These are phyloP conservation scores for Gracilaria domingensis DNA, from an alignment of 23 red algal genomes.

Conservation along the genomic window DNA sequence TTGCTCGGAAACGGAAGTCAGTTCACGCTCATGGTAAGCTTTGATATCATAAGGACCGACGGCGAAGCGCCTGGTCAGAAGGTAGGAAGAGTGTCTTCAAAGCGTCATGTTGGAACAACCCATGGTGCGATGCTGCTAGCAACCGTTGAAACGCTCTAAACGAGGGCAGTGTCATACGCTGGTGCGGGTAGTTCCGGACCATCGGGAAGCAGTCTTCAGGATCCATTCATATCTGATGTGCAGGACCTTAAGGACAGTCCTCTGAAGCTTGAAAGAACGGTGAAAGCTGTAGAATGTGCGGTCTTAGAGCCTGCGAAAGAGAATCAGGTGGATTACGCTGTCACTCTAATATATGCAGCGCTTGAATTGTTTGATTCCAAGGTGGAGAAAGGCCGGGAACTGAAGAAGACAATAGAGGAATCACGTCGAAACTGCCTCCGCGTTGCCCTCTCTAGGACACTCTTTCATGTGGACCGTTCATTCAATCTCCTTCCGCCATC, in stretches of 20 bases:
- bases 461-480: constrained; percentile 65
- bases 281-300: constrained; percentile 46
- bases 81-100: constrained; percentile 9
- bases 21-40: constrained; percentile 40
- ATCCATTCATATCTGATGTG: constrained; percentile 9
- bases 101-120: constrained; percentile 34
- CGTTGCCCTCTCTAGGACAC: constrained; percentile 45
- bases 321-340: constrained; percentile 50
- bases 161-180: constrained; percentile 28
- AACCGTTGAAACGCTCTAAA: constrained; percentile 35
- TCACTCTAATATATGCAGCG: constrained; percentile 41
- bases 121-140: constrained; percentile 30
- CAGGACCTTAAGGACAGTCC: constrained; percentile 30
- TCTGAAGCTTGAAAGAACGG: constrained; percentile 7
- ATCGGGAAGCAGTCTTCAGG: constrained; percentile 22
- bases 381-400: not conserved
- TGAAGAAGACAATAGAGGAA: not conserved
- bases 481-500: constrained; percentile 57
- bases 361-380: constrained; percentile 18
- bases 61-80: not conserved
- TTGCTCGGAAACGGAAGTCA: constrained; percentile 51
- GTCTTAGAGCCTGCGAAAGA: constrained; percentile 46
- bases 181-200: constrained; percentile 55
- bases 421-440: constrained; percentile 53
- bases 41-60: constrained; percentile 14